Percentiles rank a stretch among this genome's conserved stretches.
These are phyloP conservation scores for Elasticomyces elasticus DNA, from an alignment of 495 filamentous ascomycete genomes.

Conservation along the genomic window DNA sequence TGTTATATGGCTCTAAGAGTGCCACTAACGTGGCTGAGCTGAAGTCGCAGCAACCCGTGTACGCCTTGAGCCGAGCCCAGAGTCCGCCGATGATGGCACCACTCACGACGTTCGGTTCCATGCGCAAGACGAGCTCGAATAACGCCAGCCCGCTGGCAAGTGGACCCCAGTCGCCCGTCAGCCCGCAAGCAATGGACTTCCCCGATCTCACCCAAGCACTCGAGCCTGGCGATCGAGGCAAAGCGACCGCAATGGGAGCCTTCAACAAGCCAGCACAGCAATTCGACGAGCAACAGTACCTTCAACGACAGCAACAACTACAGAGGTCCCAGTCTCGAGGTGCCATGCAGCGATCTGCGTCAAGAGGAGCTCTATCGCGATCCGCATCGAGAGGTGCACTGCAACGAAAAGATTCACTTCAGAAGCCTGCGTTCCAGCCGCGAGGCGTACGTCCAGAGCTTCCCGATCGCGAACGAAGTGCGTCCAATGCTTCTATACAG, in stretches of 20 bases:
- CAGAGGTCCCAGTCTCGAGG: conserved; percentile 14
- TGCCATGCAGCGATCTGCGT: conserved; percentile 31
- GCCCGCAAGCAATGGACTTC: conserved; percentile 63
- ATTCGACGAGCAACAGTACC: conserved; percentile 78
- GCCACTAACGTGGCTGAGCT: conserved; percentile 46
- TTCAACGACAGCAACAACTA: conserved; percentile 61
- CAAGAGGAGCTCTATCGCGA: background rate
- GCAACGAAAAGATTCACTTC: conserved; percentile 51
- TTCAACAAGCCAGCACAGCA: conserved; percentile 68
- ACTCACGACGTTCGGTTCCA: conserved; percentile 29
- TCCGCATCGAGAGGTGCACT: background rate
- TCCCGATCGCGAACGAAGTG: background rate
- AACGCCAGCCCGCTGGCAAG: conserved; percentile 32
- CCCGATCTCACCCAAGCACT: conserved; percentile 46
- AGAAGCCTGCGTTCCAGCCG: conserved; percentile 24
- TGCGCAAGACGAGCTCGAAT: conserved; percentile 20
- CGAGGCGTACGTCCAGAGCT: background rate
- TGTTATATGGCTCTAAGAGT: conserved; percentile 40
- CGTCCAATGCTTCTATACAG: conserved; percentile 29
- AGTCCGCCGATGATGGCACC: conserved; percentile 43
- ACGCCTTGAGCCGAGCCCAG: conserved; percentile 39
- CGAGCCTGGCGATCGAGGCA: conserved; percentile 68
- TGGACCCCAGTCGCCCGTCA: conserved; percentile 48
- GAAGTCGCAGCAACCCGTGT: conserved; percentile 41
- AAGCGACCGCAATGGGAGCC: conserved; percentile 74